These are phyloP conservation scores for Gonapodya prolifera DNA, from an alignment of 192 early-diverging fungal genomes.

Conservation along the genomic window DNA sequence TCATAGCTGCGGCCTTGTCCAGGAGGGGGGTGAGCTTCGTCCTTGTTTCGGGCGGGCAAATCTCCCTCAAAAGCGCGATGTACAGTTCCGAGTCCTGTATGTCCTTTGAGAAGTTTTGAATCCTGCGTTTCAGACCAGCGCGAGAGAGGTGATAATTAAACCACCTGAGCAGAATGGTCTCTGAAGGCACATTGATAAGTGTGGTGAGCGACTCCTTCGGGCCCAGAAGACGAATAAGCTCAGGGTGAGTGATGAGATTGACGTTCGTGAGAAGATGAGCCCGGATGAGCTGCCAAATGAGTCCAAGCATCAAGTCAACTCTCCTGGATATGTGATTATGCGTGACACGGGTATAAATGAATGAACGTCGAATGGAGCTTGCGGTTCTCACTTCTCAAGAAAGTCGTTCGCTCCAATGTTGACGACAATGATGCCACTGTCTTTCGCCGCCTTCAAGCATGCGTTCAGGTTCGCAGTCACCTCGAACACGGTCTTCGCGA, in stretches of 20 bases:
- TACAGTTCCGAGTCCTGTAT: conserved; percentile 15
- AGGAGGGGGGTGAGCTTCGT: neutral
- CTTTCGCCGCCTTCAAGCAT: conserved; percentile 5
- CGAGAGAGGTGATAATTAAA: conserved; percentile 20
- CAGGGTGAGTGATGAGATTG: conserved; percentile 16
- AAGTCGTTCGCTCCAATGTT: conserved; percentile 22
- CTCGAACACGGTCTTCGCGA: neutral
- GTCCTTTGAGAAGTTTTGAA: conserved; percentile 17
- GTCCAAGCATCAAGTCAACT: conserved; percentile 18
- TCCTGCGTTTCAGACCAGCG: conserved; percentile 5
- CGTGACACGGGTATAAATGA: too few species aligned
- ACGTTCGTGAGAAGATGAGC: conserved; percentile 11
- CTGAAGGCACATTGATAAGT: conserved; percentile 14
- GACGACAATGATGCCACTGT: conserved; percentile 15
- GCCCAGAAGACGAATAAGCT: conserved; percentile 18
- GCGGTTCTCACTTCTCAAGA: too few species aligned
- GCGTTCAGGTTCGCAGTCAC: conserved; percentile 10
- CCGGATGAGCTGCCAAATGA: conserved; percentile 24
- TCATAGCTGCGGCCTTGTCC: neutral
- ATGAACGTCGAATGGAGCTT: too few species aligned
- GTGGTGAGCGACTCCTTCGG: conserved; percentile 16
- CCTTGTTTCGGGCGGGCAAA: conserved; percentile 10
- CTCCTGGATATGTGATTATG: too few species aligned
- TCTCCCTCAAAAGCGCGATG: conserved; percentile 11
- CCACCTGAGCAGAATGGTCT: conserved; percentile 19